A percentile compares a stretch with the other conserved stretches of the same genome.
phyloP scores from a whole-genome alignment of 768 basidiomycete species.

The Nidula microcarpa region DNA sequence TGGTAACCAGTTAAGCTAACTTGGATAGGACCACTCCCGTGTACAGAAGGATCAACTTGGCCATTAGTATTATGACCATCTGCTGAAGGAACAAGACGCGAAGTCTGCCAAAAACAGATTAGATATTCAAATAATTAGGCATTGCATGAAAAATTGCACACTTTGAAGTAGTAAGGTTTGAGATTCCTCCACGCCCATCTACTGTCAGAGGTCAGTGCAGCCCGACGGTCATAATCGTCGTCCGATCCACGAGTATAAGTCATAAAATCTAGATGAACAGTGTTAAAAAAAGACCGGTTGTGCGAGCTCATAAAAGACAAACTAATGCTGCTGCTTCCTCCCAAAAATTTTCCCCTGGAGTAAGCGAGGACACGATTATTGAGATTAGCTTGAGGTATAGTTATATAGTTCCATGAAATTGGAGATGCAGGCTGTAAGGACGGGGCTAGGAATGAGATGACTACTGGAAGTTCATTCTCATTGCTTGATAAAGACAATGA shows the following conservation, averaged over 20 bases:
- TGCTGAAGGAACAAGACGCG: background rate
- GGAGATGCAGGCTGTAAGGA: background rate
- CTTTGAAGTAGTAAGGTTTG: background rate
- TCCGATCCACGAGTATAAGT: slow-evolving; percentile 14
- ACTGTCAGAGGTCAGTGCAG: slow-evolving; percentile 9
- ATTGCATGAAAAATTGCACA: background rate
- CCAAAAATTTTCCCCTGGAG: background rate
- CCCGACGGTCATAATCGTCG: slow-evolving; percentile 17
- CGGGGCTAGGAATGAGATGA: background rate
- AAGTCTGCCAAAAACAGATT: background rate
- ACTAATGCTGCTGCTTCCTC: slow-evolving; percentile 1
- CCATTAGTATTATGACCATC: background rate
- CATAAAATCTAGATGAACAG: background rate
- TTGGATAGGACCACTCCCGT: background rate
- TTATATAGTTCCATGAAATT: background rate
- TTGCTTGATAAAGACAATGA: background rate
- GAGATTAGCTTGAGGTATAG: background rate
- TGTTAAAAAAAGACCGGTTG: background rate
- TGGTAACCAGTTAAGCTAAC: background rate
- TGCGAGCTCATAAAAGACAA: background rate
- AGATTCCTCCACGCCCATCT: slow-evolving; percentile 18
- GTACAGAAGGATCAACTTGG: background rate
- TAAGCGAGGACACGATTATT: background rate
- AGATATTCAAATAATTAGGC: background rate
- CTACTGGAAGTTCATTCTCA: background rate